Base-by-base conservation (phyloP, 257 asterid genomes). In the Ehretia macrophylla region DNA sequence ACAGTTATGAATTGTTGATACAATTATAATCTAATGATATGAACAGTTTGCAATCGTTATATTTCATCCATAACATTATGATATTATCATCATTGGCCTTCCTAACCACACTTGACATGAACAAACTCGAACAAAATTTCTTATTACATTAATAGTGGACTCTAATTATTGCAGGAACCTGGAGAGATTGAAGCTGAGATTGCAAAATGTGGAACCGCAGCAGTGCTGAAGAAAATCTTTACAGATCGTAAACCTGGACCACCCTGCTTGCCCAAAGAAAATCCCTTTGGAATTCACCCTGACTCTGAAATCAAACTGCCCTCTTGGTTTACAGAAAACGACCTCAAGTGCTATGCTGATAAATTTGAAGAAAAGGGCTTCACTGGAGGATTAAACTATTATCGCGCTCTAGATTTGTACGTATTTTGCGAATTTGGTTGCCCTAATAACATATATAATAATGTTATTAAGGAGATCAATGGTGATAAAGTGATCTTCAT, bases 301-400 rank as follows among this genome's bases (percentile, higher is more conserved):
- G 55, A 77, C 6, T 23, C 23, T 22, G 68, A 58, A 32, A 64
- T 79, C 45, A 47, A 73, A 35, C 65, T 89, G 56, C 97, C 96
- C 0, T 27, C 69, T 4, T 89, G 97, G 97, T 67, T 93, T 40
- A 68, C 89, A 0, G 75, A 84, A 64, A 65, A 83, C 38, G 96
- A 93, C 59, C 81, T 93, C 68, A 71, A 83, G 11, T 88, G 71
- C 64, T 93, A 78, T 22, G 79, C 86, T 38, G 11, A 56, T 0
- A 85, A 78, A 49, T 93, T 61, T 60, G 63, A 75, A 17, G 72
- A 75, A 42, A 81, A 65, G 60, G 97, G 99, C 54, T 93, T 93
- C 81, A 81, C 92, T 16, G 99, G 97, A 16, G 94, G 89, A 17
- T 77, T 92, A 55, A 92, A 92, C 85, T 92, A 92, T 62, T 93